Evolutionary conservation across 1,284 basidiomycete species (phyloP), one percentile per base, ranked within the genome.

Genomic region (Trametes versicolor): DNA sequence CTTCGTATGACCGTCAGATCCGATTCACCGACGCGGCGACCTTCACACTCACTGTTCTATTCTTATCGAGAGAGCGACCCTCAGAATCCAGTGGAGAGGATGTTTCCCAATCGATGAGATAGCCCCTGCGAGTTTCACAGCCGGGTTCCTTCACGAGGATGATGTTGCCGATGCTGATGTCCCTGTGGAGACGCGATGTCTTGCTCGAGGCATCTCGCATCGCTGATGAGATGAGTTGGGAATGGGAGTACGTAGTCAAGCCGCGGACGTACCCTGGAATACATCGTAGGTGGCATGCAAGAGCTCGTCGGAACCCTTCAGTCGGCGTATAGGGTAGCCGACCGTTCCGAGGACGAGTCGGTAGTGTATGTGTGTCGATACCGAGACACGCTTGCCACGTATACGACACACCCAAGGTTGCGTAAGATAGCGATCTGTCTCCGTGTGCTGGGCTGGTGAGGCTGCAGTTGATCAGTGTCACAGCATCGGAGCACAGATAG

Each of bases 91-190:
- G 27, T 25, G 21, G 17, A 8, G 29, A 36, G 17, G 47, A 47
- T 12, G 5, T 19, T 21, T 56, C 54, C 54, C 54, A 56, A 27
- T 56, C 54, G 19, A 56, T 34, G 6, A 48, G 37, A 34, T 45
- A 56, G 27, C 25, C 53, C 13, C n/a, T 37, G 7, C 51, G 51
- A 21, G 36, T 48, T 3, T 29, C 25, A 19, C n/a, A 19, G 1
- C 23, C 27, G 4, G 41, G 54, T 27, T 36, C 32, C 32, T 27
- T 32, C 34, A 10, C 34, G 10, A 68, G 63, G 25, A 68, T 52
- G 49, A 68, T 63, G 49, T 65, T 65, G 4, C 53, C 55, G 3
- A 58, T 29, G 34, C 53, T 63, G 10, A 68, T 45, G 25, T 68
- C 63, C 9, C 67, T 37, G 23, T 68, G 67, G 5, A 68, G 17